Conservation (phyloP, 129 eudicot species). For the Deinandra increscens region DNA sequence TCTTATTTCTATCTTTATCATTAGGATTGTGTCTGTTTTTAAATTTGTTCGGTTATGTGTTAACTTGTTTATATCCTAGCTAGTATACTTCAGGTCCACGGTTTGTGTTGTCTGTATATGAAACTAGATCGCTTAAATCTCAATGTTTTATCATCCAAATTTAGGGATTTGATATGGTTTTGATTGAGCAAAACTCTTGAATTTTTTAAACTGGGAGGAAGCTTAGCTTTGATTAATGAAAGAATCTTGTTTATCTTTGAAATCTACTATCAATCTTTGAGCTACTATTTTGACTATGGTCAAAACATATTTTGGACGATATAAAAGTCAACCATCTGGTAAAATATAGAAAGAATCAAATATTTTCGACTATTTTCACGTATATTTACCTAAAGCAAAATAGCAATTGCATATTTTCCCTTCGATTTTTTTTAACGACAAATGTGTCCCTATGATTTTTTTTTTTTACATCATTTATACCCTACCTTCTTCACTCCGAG, state of each 20-base stretch:
- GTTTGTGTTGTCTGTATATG: slow-evolving; percentile 18
- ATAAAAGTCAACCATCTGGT: neutral
- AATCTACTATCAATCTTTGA: neutral
- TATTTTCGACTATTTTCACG: too few relatives aligned
- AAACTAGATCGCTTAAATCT: slow-evolving; percentile 16
- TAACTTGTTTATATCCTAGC: slow-evolving; percentile 29
- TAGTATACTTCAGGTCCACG: neutral
- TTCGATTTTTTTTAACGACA: too few relatives aligned
- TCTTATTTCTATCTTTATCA: neutral
- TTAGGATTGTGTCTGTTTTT: neutral
- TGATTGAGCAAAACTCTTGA: neutral
- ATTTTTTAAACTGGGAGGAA: neutral
- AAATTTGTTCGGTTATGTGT: neutral
- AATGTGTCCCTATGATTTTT: too few relatives aligned
- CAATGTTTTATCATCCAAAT: neutral
- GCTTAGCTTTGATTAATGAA: neutral
- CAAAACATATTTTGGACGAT: neutral
- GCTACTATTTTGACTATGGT: neutral
- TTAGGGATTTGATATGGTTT: neutral
- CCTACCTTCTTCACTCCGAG: too few relatives aligned
- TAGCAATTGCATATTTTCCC: too few relatives aligned
- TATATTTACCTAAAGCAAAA: too few relatives aligned
- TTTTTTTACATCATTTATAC: too few relatives aligned
- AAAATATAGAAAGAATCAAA: too few relatives aligned
- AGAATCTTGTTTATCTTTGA: neutral